Evolutionary conservation across 768 basidiomycete species (phyloP).

Genomic region (Rubroboletus satanas): DNA sequence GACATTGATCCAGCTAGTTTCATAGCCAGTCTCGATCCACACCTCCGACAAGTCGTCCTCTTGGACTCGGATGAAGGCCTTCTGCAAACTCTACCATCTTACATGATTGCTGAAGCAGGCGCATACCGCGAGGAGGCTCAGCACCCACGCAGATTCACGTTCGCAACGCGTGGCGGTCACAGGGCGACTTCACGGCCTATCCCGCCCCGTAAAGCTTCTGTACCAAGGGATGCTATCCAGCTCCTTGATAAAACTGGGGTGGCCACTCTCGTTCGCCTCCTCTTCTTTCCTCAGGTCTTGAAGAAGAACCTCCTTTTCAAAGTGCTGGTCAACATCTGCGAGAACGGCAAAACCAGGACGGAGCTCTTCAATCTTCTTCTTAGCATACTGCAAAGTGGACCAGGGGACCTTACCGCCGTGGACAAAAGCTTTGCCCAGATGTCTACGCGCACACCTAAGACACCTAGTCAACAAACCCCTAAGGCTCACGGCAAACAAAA

Average conservation of each 20-base stretch:
- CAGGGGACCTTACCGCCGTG: slow-evolving; percentile 85
- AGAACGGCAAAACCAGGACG: slow-evolving; percentile 85
- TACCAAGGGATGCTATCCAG: slow-evolving; percentile 84
- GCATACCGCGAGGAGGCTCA: slow-evolving; percentile 58
- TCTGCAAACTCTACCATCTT: slow-evolving; percentile 74
- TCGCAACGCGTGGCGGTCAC: slow-evolving; percentile 29
- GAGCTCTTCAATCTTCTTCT: slow-evolving; percentile 94
- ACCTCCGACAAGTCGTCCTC: slow-evolving; percentile 85
- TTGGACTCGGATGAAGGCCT: slow-evolving; percentile 86
- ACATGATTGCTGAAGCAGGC: slow-evolving; percentile 83
- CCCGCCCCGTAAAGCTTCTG: slow-evolving; percentile 46
- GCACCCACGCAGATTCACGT: slow-evolving; percentile 34
- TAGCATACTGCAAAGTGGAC: slow-evolving; percentile 92
- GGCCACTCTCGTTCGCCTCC: slow-evolving; percentile 82
- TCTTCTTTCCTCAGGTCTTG: slow-evolving; percentile 94
- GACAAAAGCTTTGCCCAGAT: slow-evolving; percentile 93
- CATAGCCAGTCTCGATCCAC: slow-evolving; percentile 87
- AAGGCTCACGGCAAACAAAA: slow-evolving; percentile 69
- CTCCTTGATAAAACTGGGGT: slow-evolving; percentile 88
- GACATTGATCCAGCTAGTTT: slow-evolving; percentile 90
- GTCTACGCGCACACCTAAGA: slow-evolving; percentile 68
- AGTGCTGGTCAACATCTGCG: slow-evolving; percentile 91
- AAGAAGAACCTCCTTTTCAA: slow-evolving; percentile 83
- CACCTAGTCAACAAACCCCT: slow-evolving; percentile 36
- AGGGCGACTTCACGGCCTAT: slow-evolving; percentile 25